Evolutionary conservation across 2,329 filamentous ascomycete species (phyloP), one percentile per base, ranked within the genome.

Genomic region (Onygena corvina): DNA sequence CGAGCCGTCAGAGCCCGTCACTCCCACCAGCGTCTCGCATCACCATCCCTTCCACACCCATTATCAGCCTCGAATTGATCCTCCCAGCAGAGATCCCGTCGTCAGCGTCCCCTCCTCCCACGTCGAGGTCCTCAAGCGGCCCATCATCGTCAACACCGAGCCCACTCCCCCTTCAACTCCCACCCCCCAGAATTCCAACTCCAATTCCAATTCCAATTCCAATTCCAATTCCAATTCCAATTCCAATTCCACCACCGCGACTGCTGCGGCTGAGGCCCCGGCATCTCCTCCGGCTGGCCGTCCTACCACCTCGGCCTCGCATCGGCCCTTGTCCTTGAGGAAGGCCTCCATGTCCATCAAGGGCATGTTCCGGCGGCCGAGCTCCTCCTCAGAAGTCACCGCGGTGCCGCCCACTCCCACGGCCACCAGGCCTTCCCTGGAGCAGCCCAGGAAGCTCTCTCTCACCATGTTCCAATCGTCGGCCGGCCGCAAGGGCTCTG

Each of bases 401-500:
- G 20, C 30, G 6, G 30, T 12, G n/a, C 45, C 45, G 9, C 20
- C 30, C 11, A 47, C 23, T 27, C 30, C 33, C 27, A 50, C 38
- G 16, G 48, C 49, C 4, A 40, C 40, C 1, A 3, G n/a, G n/a
- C n/a, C n/a, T n/a, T n/a, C n/a, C n/a, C n/a, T n/a, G n/a, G 25
- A 48, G 16, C 20, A 47, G 9, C 8, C 42, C 9, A 48, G 18
- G n/a, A 45, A 27, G 14, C 27, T 50, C 2, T 34, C 23, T 23
- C 35, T 49, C 44, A 31, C 40, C 23, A 30, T 52, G 12, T 46
- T 55, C 33, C 36, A 48, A 8, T n/a, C n/a, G 23, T 11, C 27
- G 27, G 38, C 50, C 20, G 25, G 47, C 14, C 52, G 50, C 14
- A 57, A 57, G 45, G 65, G 61, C 50, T 61, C 66, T 2, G 66